Evolutionary conservation across 352 stramenopile species (phyloP).

Genomic region (Thraustotheca clavata): DNA sequence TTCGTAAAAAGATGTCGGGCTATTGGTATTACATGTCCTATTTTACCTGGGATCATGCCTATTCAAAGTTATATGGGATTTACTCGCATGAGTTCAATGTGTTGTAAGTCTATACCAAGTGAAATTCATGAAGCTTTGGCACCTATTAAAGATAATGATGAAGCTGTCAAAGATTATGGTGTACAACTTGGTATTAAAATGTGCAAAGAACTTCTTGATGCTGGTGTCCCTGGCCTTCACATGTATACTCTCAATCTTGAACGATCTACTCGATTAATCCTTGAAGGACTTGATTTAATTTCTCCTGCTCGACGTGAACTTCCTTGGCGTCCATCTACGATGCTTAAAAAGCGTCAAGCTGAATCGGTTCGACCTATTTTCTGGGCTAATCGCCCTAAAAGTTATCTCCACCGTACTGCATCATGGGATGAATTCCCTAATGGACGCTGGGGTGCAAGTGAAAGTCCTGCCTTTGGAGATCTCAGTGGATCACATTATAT

Average conservation of each 20-base stretch:
- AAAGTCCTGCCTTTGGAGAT: conserved; percentile 93
- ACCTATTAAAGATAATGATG: conserved; percentile 94
- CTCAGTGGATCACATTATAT: conserved; percentile 95
- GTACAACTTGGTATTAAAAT: conserved; percentile 93
- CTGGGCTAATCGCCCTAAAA: conserved; percentile 97
- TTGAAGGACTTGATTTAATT: conserved; percentile 63
- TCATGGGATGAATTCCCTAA: conserved; percentile 97
- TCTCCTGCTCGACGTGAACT: conserved; percentile 59
- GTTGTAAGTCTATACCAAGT: conserved; percentile 90
- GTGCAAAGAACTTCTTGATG: conserved; percentile 89
- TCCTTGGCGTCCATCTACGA: conserved; percentile 87
- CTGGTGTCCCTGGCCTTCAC: conserved; percentile 80
- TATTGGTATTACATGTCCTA: conserved; percentile 89
- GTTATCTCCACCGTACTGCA: conserved; percentile 95
- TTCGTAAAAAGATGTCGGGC: conserved; percentile 90
- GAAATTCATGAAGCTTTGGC: conserved; percentile 70
- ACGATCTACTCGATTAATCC: conserved; percentile 79
- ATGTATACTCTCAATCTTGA: conserved; percentile 96
- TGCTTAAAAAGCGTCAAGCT: conserved; percentile 80
- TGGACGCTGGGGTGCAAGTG: conserved; percentile 92
- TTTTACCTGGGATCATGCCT: conserved; percentile 98
- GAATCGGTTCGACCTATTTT: conserved; percentile 95
- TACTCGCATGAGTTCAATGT: conserved; percentile 97
- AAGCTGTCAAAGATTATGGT: conserved; percentile 94
- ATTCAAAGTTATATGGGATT: conserved; percentile 98